These are phyloP conservation scores for Mrakiaceae sp. DNA, from an alignment of 1,284 basidiomycete species.

Conservation along the genomic window DNA sequence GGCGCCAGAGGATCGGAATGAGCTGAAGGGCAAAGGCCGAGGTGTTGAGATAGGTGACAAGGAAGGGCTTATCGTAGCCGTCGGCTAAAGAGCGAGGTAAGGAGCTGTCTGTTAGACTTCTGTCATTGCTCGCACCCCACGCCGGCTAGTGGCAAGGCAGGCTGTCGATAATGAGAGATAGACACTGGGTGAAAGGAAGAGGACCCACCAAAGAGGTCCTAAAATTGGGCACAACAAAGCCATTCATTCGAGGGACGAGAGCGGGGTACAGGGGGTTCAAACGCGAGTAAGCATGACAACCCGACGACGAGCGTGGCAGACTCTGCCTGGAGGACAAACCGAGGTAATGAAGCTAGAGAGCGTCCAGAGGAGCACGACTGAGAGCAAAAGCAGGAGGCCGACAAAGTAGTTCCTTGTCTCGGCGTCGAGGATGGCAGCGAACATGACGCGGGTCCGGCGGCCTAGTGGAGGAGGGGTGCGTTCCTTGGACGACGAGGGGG, in stretches of 20 bases:
- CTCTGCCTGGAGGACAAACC: neutral
- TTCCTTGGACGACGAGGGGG: too few relatives aligned
- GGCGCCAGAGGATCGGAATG: conserved; percentile 50
- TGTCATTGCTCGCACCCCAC: too few relatives aligned
- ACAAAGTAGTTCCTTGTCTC: conserved; percentile 6
- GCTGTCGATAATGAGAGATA: neutral
- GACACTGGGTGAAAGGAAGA: neutral
- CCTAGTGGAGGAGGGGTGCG: too few relatives aligned
- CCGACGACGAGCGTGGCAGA: neutral
- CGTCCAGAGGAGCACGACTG: conserved; percentile 9
- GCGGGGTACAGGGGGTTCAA: too few relatives aligned
- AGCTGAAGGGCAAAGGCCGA: conserved; percentile 72
- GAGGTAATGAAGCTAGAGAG: conserved; percentile 12
- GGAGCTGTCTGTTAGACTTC: neutral
- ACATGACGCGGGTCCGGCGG: too few relatives aligned
- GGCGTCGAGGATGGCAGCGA: neutral
- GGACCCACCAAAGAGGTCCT: conserved; percentile 12
- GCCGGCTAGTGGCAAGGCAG: too few relatives aligned
- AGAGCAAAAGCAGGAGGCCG: conserved; percentile 10
- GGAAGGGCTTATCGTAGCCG: conserved; percentile 61
- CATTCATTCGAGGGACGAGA: too few relatives aligned
- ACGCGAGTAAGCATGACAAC: neutral
- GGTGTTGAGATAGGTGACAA: conserved; percentile 79
- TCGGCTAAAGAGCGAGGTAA: neutral
- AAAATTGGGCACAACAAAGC: neutral